Evolutionary conservation across 352 stramenopile genomes (phyloP), one percentile per base, ranked within the genome.

Genomic region (Saprolegnia parasitica): DNA sequence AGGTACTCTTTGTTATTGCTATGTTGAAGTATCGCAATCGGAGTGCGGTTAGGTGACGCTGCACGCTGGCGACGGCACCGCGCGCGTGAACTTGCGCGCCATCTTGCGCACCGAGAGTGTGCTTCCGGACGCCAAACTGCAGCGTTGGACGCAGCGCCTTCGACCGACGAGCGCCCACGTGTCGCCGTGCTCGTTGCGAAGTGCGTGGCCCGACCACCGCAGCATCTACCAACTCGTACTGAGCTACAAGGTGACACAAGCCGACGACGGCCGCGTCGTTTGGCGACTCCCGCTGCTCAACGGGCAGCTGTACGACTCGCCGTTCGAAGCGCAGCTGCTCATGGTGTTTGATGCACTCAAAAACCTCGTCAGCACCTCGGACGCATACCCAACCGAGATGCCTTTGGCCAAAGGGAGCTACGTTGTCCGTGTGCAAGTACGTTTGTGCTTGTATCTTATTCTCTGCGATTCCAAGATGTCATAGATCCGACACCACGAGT

Each of bases 271-370:
- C 15, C 89, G 86, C 39, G 87, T 98, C 5, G 89, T 81, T 5
- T 85, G 88, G 10, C 75, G 78, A 5, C 77, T 95, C 55, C 85
- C 88, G 13, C 65, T 90, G 6, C 72, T 98, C 18, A 87, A 93
- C 71, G 88, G 80, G 0, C 84, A 81, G 13, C 78, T 98, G 24
- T 98, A 98, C 73, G 95, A 98, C 68, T 96, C 88, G 4, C 86
- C 86, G 16, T 97, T 96, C 47, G 92, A 98, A 67, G 80, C 82
- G 23, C 93, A 98, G 67, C 61, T 98, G 60, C 93, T 90, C 72
- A 87, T 97, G 78, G 77, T 96, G 42, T 98, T 97, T 72, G 90
- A 98, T 74, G 85, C 88, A 10, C 96, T 97, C 75, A 98, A 98
- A 75, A 93, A 95, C 76, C 93, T 91, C 49, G 72, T 95, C 52